Base-by-base conservation (phyloP, 768 basidiomycete species). In the Amylocystis lapponica region DNA sequence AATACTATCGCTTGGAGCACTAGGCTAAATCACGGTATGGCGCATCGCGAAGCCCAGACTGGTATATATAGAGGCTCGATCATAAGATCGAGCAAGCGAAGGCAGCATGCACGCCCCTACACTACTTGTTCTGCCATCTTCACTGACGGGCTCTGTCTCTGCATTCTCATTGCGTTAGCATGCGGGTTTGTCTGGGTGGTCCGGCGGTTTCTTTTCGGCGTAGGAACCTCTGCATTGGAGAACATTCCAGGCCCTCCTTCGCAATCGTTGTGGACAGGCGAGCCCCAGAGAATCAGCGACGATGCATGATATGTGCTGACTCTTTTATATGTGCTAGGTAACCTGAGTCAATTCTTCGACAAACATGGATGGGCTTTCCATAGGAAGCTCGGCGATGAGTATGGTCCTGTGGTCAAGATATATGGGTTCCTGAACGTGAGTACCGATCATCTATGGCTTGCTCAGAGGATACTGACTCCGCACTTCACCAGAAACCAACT, bases 241-340 rank as follows among this genome's bases (percentile, higher is more conserved):
- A 67, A 69, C 42, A 59, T 72, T 40, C 66, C 67, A 1, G 71
- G 71, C 2, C 71, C 70, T 0, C 53, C 58, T 4, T 48, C 62
- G 0, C 40, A 43, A 8, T 71, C 69, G 0, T 59, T 61, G 19
- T 45, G 62, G 25, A 61, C 51, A 38, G 72, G 72, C 6, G 51
- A 20, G n/a, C n/a, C 11, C 22, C 23, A 5, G 9, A 30, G 5
- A 14, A 6, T 39, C 32, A 9, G 6, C 6, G 25, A 9, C 21
- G 6, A 37, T 37, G 22, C 4, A 17, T 41, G n/a, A 31, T n/a
- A 16, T 8, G 9, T 41, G 27, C 11, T 32, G 9, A 17, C 21
- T 30, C 10, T n/a, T 7, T 3, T 26, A 5, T 2, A 29, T 29
- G n/a, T 22, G 6, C 14, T 20, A 54, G 53, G 53, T 12, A 54